A percentile compares a stretch with the other conserved stretches of the same genome.
phyloP scores from a whole-genome alignment of 352 stramenopile species.

The Phytopythium sindhum region DNA sequence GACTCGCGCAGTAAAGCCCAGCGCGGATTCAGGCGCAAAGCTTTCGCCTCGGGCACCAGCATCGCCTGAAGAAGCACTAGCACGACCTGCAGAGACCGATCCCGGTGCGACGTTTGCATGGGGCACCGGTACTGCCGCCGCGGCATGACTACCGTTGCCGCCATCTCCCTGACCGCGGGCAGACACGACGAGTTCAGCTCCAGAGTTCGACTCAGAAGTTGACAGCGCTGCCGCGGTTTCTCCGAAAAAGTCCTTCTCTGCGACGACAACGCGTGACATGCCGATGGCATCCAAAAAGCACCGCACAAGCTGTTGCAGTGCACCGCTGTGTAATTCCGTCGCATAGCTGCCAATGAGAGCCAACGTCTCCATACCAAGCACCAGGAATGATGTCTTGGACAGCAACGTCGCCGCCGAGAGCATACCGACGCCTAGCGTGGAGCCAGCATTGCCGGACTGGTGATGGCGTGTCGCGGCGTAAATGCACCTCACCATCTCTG shows the following conservation, averaged over 20 bases:
- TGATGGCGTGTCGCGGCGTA: slow-evolving; percentile 8
- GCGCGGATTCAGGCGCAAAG: slow-evolving; percentile 11
- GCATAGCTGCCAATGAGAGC: slow-evolving; percentile 69
- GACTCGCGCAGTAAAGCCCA: slow-evolving; percentile 69
- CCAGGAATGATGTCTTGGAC: slow-evolving; percentile 69
- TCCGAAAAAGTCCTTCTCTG: slow-evolving; percentile 51
- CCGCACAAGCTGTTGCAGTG: slow-evolving; percentile 53
- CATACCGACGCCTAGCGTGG: slow-evolving; percentile 12
- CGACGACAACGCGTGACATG: slow-evolving; percentile 38
- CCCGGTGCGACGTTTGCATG: background rate
- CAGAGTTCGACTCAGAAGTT: background rate
- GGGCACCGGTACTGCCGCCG: background rate
- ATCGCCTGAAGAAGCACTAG: background rate
- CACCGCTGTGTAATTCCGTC: slow-evolving; percentile 30
- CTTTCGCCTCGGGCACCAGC: slow-evolving; percentile 3
- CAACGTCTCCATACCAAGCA: slow-evolving; percentile 67
- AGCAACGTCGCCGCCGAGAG: slow-evolving; percentile 31
- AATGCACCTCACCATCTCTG: slow-evolving; percentile 18
- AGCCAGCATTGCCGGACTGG: background rate
- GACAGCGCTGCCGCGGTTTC: background rate
- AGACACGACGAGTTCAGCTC: slow-evolving; percentile 2
- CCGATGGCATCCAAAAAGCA: slow-evolving; percentile 59
- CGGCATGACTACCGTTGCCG: background rate
- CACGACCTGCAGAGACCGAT: background rate
- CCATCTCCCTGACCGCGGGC: background rate